phyloP scores from a whole-genome alignment of 768 basidiomycete genomes.

The Leucogyrophana mollusca region DNA sequence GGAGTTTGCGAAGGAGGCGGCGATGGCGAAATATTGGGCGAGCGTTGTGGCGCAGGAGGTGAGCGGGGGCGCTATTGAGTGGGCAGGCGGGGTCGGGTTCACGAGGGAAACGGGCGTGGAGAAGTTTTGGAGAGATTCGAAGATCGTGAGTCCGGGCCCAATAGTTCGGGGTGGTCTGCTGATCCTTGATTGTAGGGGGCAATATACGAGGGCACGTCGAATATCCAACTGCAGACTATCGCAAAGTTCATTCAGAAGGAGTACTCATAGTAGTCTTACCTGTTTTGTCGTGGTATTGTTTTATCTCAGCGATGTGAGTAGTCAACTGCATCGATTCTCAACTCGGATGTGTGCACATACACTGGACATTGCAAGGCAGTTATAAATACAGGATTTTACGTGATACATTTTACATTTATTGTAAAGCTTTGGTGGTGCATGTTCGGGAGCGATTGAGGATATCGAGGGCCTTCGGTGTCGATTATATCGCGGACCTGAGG shows the following conservation, averaged over 20 bases:
- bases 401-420: too few relatives aligned
- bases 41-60: slow-evolving; percentile 89
- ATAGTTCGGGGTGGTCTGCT: slow-evolving; percentile 3
- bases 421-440: too few relatives aligned
- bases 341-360: too few relatives aligned
- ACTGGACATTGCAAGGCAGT: too few relatives aligned
- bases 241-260: slow-evolving; percentile 89
- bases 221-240: slow-evolving; percentile 96
- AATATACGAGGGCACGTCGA: slow-evolving; percentile 95
- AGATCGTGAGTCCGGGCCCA: slow-evolving; percentile 66
- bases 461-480: too few relatives aligned
- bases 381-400: too few relatives aligned
- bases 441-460: too few relatives aligned
- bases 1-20: slow-evolving; percentile 87
- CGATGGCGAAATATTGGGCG: slow-evolving; percentile 96
- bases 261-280: slow-evolving; percentile 72
- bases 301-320: too few relatives aligned
- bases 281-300: too few relatives aligned
- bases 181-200: slow-evolving; percentile 55
- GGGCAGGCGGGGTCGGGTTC: slow-evolving; percentile 92
- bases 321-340: too few relatives aligned
- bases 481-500: too few relatives aligned
- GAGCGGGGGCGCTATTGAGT: slow-evolving; percentile 89
- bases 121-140: slow-evolving; percentile 96
- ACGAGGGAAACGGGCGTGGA: slow-evolving; percentile 94